Percentiles rank a stretch among this genome's conserved stretches.
phyloP scores from a whole-genome alignment of 164 flowering plant genomes.

The Dillenia suffruticosa region DNA sequence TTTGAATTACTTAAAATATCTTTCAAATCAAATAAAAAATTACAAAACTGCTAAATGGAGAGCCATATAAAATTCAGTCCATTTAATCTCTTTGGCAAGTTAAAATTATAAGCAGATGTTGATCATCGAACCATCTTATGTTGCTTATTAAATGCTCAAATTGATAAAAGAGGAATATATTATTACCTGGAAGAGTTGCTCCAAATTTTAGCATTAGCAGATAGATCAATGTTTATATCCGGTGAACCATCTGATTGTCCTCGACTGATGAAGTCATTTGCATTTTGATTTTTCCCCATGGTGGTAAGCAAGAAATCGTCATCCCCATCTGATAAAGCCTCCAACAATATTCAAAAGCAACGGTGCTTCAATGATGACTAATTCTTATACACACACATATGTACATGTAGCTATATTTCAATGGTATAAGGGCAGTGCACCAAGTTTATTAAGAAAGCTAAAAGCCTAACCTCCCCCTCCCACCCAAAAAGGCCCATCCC shows the following conservation, averaged over 20 bases:
- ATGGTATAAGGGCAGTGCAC: too few species aligned
- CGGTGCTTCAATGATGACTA: background rate
- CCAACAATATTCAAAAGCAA: background rate
- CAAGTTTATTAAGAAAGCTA: background rate
- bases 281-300: slow-evolving; percentile 10
- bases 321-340: slow-evolving; percentile 65
- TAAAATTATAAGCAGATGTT: too few species aligned
- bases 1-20: too few species aligned
- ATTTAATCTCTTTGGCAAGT: too few species aligned
- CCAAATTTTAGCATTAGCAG: slow-evolving; percentile 34
- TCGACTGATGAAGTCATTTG: slow-evolving; percentile 20
- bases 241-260: slow-evolving; percentile 30
- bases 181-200: slow-evolving; percentile 51
- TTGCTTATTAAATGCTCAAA: too few species aligned
- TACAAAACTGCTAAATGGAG: too few species aligned
- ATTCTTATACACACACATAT: background rate
- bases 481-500: too few species aligned
- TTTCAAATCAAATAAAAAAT: too few species aligned
- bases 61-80: too few species aligned
- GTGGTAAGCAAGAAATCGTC: slow-evolving; percentile 32
- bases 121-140: too few species aligned
- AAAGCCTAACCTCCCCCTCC: too few species aligned
- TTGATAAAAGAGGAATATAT: background rate
- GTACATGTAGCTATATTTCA: background rate
- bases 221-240: slow-evolving; percentile 32